Conservation (phyloP, 768 basidiomycete species). For the Kwoniella heveanensis region DNA sequence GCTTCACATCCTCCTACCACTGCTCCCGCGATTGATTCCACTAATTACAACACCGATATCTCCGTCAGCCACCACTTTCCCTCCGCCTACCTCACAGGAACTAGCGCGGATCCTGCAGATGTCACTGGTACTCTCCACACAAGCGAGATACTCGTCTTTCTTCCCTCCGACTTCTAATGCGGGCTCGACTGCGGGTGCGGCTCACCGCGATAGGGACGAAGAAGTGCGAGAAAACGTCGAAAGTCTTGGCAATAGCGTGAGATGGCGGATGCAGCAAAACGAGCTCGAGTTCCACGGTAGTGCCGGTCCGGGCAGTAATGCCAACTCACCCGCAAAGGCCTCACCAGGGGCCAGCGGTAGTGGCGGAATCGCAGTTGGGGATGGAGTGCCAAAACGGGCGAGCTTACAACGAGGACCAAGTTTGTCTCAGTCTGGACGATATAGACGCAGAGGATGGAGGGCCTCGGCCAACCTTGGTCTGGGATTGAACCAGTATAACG, state of each 20-base stretch:
- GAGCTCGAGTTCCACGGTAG: neutral
- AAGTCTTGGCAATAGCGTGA: conserved; percentile 36
- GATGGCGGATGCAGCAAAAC: conserved; percentile 26
- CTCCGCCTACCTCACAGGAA: conserved; percentile 36
- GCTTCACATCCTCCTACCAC: conserved; percentile 51
- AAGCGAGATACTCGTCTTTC: conserved; percentile 46
- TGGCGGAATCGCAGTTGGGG: neutral
- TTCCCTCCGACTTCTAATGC: conserved; percentile 13
- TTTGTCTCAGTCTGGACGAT: conserved; percentile 34
- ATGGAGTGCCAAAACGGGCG: neutral
- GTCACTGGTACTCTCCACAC: conserved; percentile 50
- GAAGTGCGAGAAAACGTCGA: conserved; percentile 44
- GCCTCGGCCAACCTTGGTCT: conserved; percentile 30
- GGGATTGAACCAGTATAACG: conserved; percentile 13
- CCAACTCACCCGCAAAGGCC: conserved; percentile 10
- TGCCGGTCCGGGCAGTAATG: neutral
- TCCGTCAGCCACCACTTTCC: conserved; percentile 10
- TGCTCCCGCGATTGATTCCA: conserved; percentile 42
- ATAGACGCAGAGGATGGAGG: conserved; percentile 42
- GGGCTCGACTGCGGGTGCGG: neutral
- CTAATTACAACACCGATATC: conserved; percentile 26
- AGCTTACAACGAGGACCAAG: conserved; percentile 32
- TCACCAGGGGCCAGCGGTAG: neutral
- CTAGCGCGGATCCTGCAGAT: conserved; percentile 50
- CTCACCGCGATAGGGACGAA: conserved; percentile 29